Base-by-base conservation (phyloP, 129 eudicot genomes). In the Flaveria ramosissima region DNA sequence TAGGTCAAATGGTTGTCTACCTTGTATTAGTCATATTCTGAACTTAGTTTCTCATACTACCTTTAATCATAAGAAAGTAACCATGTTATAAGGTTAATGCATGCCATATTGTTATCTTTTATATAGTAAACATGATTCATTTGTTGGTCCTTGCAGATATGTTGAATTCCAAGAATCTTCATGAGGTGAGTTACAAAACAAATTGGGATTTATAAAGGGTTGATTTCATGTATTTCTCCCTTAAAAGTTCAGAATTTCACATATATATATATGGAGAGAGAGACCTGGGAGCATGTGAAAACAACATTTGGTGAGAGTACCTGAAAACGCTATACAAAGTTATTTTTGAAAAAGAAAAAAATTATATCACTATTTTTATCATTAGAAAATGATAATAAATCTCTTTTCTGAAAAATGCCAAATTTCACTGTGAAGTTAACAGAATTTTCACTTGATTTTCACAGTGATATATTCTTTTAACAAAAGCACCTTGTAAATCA, bases 61-160 rank as follows among this genome's bases (percentile, higher is more conserved):
- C 2, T 1, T 55, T 68, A 7, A 24, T 41, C 19, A 7, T 24
- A 26, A 45, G 39, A 5, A 11, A 51, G 2, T 66, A 13, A 27
- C 24, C 11, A 2, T 21, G 48, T 2, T 14, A 46, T 74, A 15
- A 59, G 60, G 13, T 47, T 39, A 71, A 59, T 56, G 45, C 20
- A 30, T 19, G 9, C 14, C 65, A 61, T 59, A 55, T 68, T 55
- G 12, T 76, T 67, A 64, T 68, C 14, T 52, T 48, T 42, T 20
- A n/a, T 19, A 17, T 56, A 52, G 77, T 13, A 36, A 70, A 46
- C 12, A 30, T 57, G 23, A 53, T 65, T 61, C 36, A 59, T 61
- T 52, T 83, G 63, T 20, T 56, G 73, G 51, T 77, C 60, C 46
- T 77, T 80, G 82, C 89, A 88, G 92, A 80, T 85, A 82, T 74